These are phyloP conservation scores for Flaveria ramosissima DNA, from an alignment of 129 eudicot species.

Conservation along the genomic window DNA sequence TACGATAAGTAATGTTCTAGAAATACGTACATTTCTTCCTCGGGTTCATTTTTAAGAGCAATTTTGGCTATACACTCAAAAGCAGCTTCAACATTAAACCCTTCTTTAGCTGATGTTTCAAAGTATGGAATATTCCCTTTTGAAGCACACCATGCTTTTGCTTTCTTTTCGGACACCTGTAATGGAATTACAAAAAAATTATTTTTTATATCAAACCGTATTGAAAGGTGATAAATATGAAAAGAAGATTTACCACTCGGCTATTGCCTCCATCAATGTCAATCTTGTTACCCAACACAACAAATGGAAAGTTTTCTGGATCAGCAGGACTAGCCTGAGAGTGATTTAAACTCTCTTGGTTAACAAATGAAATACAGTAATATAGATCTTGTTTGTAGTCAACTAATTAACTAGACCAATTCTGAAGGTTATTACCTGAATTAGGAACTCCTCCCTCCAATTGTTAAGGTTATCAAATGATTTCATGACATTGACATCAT, in stretches of 20 bases:
- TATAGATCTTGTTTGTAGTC: neutral
- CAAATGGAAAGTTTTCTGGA: slow-evolving; percentile 63
- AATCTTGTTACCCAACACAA: slow-evolving; percentile 59
- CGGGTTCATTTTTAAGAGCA: slow-evolving; percentile 54
- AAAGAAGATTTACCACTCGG: slow-evolving; percentile 53
- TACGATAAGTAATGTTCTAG: slow-evolving; percentile 7
- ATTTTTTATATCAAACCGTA: neutral
- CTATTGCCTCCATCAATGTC: slow-evolving; percentile 67
- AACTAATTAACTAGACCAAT: neutral
- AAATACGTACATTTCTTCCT: slow-evolving; percentile 28
- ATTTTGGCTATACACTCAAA: slow-evolving; percentile 55
- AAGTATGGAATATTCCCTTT: slow-evolving; percentile 60
- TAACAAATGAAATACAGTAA: neutral
- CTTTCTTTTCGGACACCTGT: slow-evolving; percentile 67
- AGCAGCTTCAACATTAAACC: slow-evolving; percentile 57
- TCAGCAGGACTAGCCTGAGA: slow-evolving; percentile 54
- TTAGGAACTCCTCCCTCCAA: slow-evolving; percentile 59
- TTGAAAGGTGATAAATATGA: neutral
- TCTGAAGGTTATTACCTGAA: slow-evolving; percentile 16
- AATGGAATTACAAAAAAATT: neutral
- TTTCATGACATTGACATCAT: slow-evolving; percentile 59
- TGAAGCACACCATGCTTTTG: slow-evolving; percentile 60
- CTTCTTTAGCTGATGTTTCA: slow-evolving; percentile 63
- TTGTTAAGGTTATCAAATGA: slow-evolving; percentile 57
- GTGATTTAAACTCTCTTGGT: neutral